Base-by-base conservation (phyloP, 1,139 yeast genomes). In the Pichia sp. region DNA sequence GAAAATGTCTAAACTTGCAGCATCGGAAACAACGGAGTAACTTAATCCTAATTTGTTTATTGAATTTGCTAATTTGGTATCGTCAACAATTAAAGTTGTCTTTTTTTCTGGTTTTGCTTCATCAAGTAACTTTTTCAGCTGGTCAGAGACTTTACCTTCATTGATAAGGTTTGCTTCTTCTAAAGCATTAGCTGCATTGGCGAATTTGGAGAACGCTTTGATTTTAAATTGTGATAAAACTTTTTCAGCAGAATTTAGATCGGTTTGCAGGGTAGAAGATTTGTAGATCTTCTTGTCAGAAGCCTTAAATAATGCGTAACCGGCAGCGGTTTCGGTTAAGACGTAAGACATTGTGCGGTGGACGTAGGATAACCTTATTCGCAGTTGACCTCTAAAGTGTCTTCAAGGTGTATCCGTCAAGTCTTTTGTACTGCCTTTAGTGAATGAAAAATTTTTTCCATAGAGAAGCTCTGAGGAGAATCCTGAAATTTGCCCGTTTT, bases 311-410 rank as follows among this genome's bases (percentile, higher is more conserved):
- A 91, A 75, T 63, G 97, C 97, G 64, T 91, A 91, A 62, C 98
- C 98, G 44, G 98, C 98, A 52, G 97, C 85, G 51, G 97, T 91
- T 73, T 91, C 98, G 49, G 97, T 84, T 64, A 91, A 79, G 60
- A 91, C 91, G 76, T 77, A 88, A 55, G 97, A 86, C 96, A 88
- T 88, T 25, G 26, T 40, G 37, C n/a, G 18, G 15, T 18, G 12
- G 18, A 18, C 18, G 30, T n/a, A n/a, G n/a, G n/a, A n/a, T n/a
- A n/a, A n/a, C n/a, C n/a, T n/a, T n/a, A n/a, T n/a, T n/a, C 3
- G 34, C 10, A 3, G 35, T 24, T 2, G 10, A 6, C 4, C 15
- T 18, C n/a, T n/a, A n/a, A n/a, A n/a, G n/a, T n/a, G 19, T 28
- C n/a, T n/a, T n/a, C n/a, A n/a, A n/a, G n/a, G n/a, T n/a, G n/a